Evolutionary conservation across 129 eudicot genomes (phyloP).

Genomic region (Lonicera japonica): DNA sequence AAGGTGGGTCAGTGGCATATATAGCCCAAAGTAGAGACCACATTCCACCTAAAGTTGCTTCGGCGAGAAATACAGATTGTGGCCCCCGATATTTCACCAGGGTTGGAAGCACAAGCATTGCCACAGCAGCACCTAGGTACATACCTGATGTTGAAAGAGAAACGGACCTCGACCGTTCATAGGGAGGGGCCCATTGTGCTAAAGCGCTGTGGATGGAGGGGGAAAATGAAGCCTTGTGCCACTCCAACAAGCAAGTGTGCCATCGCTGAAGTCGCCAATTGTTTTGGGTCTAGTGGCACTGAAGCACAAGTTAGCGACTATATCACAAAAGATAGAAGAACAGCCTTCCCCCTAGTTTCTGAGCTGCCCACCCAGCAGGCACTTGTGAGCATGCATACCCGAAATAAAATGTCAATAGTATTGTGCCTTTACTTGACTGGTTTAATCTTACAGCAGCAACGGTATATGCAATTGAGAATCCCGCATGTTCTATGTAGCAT

Average conservation of each 20-base stretch:
- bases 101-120: constrained; percentile 75
- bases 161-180: constrained; percentile 88
- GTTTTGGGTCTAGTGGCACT: constrained; percentile 77
- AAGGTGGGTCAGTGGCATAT: constrained; percentile 81
- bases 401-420: constrained; percentile 79
- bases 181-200: constrained; percentile 98
- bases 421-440: constrained; percentile 81
- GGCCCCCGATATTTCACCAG: constrained; percentile 80
- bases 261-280: constrained; percentile 39
- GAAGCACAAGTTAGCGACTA: constrained; percentile 94
- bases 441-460: constrained; percentile 76
- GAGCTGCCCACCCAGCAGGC: constrained; percentile 98
- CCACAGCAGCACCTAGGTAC: constrained; percentile 92
- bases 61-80: constrained; percentile 77
- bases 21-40: constrained; percentile 81
- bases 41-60: constrained; percentile 69
- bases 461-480: constrained; percentile 90
- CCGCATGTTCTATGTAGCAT: constrained; percentile 90
- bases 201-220: constrained; percentile 88
- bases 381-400: constrained; percentile 96
- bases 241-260: constrained; percentile 93
- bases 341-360: constrained; percentile 83
- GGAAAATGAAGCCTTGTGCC: constrained; percentile 89
- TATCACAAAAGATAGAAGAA: constrained; percentile 72
- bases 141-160: constrained; percentile 90